Base-by-base conservation (phyloP, 1,139 yeast genomes). In the Debaryomyces subglobosus region DNA sequence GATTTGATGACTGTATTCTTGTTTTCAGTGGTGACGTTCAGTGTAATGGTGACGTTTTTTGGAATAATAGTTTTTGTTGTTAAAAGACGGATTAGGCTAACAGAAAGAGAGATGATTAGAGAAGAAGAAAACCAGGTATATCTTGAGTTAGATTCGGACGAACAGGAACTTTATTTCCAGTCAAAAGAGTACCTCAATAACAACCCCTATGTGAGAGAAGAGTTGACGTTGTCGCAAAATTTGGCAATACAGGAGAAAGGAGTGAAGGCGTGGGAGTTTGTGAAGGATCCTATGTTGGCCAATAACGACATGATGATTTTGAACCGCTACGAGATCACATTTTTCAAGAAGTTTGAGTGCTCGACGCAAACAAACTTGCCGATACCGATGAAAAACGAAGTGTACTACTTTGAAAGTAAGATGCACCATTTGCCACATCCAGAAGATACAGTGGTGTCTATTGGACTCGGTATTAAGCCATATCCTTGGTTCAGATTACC, bases 191-290 rank as follows among this genome's bases (percentile, higher is more conserved):
- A 67, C 55, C 65, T 85, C 38, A 72, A 71, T 48, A 69, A 76
- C 41, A 81, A 85, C 58, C 88, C 89, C 71, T 81, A 67, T 65
- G 71, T 66, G 69, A 72, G 72, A 53, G 72, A 72, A 36, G 72
- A 68, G 44, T 65, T 71, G 56, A 69, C 81, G 46, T 72, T 66
- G 49, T 78, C 77, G 44, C 88, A 75, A 64, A 74, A 69, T 65
- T 77, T 79, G 68, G 74, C 74, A 24, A 89, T 94, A 32, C 96
- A 90, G 60, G 99, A 95, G 60, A 91, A 89, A 65, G 99, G 97
- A 0, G 86, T 95, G 0, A 73, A 81, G 25, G 99, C 99, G 0
- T 94, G 96, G 95, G 96, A 90, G 60, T 94, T 95, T 63, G 81
- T 80, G 51, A 89, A 89, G 39, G 92, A 90, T 61, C 62, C 73